These are phyloP conservation scores for Cryptomeria japonica DNA, from an alignment of 75 land plant genomes.

Conservation along the genomic window DNA sequence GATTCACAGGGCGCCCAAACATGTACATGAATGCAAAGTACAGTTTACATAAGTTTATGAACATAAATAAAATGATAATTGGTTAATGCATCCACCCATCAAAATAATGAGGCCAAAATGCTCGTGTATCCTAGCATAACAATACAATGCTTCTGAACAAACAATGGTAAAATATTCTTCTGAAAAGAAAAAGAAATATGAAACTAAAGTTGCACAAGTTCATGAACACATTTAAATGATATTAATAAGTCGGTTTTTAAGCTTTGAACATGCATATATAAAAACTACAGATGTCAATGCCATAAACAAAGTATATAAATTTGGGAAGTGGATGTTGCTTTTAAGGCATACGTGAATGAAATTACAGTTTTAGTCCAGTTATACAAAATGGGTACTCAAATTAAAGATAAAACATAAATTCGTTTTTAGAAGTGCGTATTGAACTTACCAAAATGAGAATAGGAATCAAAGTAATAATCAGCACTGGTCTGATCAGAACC, in stretches of 20 bases:
- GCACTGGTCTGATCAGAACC: conserved; percentile 89
- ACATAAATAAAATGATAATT: not conserved
- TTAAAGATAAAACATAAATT: not conserved
- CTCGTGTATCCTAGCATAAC: not conserved
- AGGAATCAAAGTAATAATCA: conserved; percentile 98
- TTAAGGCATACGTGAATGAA: not conserved
- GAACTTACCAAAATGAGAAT: conserved; percentile 89
- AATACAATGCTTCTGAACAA: not conserved
- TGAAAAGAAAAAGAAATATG: not conserved
- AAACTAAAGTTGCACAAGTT: not conserved
- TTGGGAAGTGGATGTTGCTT: not conserved
- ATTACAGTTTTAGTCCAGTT: not conserved
- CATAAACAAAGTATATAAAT: not conserved
- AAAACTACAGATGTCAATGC: not conserved
- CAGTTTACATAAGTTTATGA: not conserved
- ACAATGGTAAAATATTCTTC: not conserved
- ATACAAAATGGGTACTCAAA: not conserved
- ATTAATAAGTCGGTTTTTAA: not conserved
- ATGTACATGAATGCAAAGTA: not conserved
- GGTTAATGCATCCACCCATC: not conserved
- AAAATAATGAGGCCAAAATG: not conserved
- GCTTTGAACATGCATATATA: not conserved
- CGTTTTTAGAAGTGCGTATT: not conserved
- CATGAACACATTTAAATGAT: not conserved
- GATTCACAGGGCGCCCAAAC: not conserved